These are phyloP conservation scores for Xylaria hypoxylon DNA, from an alignment of 2,329 filamentous ascomycete genomes.

Conservation along the genomic window DNA sequence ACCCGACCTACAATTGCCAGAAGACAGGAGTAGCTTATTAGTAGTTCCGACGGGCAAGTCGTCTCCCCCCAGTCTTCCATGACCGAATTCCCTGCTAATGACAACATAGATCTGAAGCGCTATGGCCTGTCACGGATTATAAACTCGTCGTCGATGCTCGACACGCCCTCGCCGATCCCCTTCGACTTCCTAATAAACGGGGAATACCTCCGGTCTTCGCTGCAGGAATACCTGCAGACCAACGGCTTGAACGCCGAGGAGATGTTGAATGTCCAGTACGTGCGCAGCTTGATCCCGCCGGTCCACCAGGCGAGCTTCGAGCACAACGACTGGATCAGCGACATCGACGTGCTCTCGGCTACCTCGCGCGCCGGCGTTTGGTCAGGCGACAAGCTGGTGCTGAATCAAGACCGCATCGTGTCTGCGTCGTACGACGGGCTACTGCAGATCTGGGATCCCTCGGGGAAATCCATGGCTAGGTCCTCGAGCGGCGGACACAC, in stretches of 20 bases:
- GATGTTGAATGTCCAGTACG: constrained; percentile 90
- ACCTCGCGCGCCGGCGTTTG: constrained; percentile 71
- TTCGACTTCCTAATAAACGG: constrained; percentile 98
- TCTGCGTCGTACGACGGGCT: constrained; percentile 95
- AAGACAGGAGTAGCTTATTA: constrained; percentile 67
- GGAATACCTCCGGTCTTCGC: constrained; percentile 86
- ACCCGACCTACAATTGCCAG: constrained; percentile 70
- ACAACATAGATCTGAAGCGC: constrained; percentile 70
- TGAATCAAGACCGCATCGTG: constrained; percentile 78
- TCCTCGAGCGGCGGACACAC: constrained; percentile 74
- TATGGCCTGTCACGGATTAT: constrained; percentile 78
- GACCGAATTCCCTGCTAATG: constrained; percentile 16
- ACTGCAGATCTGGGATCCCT: constrained; percentile 88
- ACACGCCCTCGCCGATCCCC: constrained; percentile 73
- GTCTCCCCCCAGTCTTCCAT: background rate
- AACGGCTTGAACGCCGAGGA: constrained; percentile 91
- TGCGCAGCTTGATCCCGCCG: constrained; percentile 89
- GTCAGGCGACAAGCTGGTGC: constrained; percentile 61
- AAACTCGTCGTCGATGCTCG: constrained; percentile 78
- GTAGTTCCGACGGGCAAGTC: constrained; percentile 69
- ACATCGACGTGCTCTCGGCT: constrained; percentile 81
- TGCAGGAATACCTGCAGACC: constrained; percentile 88
- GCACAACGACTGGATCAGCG: constrained; percentile 97
- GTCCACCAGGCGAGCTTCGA: constrained; percentile 91
- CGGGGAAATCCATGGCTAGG: constrained; percentile 84